phyloP scores from a whole-genome alignment of 495 filamentous ascomycete genomes.

The Penicillium paradoxum region DNA sequence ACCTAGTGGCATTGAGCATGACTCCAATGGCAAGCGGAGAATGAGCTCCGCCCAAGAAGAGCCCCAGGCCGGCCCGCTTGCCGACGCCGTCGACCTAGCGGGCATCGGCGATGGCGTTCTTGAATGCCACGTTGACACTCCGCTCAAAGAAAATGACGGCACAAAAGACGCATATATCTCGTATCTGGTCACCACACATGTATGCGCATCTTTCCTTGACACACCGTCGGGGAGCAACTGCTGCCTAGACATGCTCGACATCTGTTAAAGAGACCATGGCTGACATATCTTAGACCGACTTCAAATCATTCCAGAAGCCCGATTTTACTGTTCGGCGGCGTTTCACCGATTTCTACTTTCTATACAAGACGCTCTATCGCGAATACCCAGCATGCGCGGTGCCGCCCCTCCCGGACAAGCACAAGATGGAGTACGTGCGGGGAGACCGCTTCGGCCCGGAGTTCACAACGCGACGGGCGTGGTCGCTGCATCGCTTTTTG shows the following conservation, averaged over 20 bases:
- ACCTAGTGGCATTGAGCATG: slow-evolving; percentile 24
- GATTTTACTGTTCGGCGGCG: slow-evolving; percentile 74
- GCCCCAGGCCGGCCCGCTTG: slow-evolving; percentile 50
- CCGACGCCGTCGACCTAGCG: slow-evolving; percentile 56
- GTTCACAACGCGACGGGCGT: slow-evolving; percentile 84
- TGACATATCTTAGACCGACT: slow-evolving; percentile 66
- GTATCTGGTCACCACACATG: slow-evolving; percentile 86
- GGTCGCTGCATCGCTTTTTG: slow-evolving; percentile 89
- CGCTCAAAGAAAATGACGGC: slow-evolving; percentile 87
- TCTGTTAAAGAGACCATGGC: neutral
- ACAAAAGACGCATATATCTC: slow-evolving; percentile 96
- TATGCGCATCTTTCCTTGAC: slow-evolving; percentile 38
- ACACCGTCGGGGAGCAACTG: slow-evolving; percentile 1
- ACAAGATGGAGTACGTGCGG: slow-evolving; percentile 97
- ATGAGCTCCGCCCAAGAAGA: slow-evolving; percentile 43
- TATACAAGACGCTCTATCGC: slow-evolving; percentile 80
- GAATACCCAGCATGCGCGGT: slow-evolving; percentile 91
- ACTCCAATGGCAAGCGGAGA: slow-evolving; percentile 50
- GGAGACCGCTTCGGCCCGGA: slow-evolving; percentile 92
- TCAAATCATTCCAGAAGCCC: slow-evolving; percentile 80
- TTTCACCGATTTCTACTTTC: slow-evolving; percentile 96
- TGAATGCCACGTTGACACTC: slow-evolving; percentile 74
- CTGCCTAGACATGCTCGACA: slow-evolving; percentile 15
- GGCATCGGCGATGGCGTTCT: slow-evolving; percentile 74
- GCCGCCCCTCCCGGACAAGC: slow-evolving; percentile 93